Evolutionary conservation across 1,284 basidiomycete species (phyloP).

Genomic region (Taiwanofungus camphoratus): DNA sequence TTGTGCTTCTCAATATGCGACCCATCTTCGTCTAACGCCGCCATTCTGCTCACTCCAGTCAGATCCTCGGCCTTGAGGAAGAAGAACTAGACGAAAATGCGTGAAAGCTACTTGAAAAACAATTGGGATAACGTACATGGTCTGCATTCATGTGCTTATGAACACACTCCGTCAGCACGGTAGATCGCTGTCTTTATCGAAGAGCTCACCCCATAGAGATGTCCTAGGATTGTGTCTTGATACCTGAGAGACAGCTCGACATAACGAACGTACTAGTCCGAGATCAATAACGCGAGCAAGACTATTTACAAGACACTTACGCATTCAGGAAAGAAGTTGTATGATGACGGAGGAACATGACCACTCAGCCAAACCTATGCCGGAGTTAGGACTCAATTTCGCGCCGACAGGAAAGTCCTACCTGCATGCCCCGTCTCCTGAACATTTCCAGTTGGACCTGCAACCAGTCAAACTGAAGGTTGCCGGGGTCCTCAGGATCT

Average conservation of each 20-base stretch:
- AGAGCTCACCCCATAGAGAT: slow-evolving; percentile 74
- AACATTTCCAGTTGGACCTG: slow-evolving; percentile 78
- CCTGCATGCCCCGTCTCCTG: slow-evolving; percentile 75
- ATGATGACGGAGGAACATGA: slow-evolving; percentile 76
- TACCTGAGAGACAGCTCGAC: slow-evolving; percentile 77
- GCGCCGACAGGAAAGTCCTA: slow-evolving; percentile 21
- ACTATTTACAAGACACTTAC: slow-evolving; percentile 38
- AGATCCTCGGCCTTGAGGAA: slow-evolving; percentile 55
- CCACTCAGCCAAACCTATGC: slow-evolving; percentile 39
- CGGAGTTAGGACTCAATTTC: slow-evolving; percentile 1
- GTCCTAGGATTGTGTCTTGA: slow-evolving; percentile 89
- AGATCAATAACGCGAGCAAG: slow-evolving; percentile 9
- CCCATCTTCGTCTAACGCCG: no score
- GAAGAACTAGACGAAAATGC: slow-evolving; percentile 44
- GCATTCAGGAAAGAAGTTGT: slow-evolving; percentile 84
- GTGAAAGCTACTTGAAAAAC: neutral
- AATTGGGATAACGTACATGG: slow-evolving; percentile 43
- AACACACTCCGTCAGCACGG: slow-evolving; percentile 5
- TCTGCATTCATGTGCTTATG: slow-evolving; percentile 72
- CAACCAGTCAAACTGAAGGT: slow-evolving; percentile 86
- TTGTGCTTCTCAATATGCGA: slow-evolving; percentile 22
- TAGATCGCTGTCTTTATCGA: slow-evolving; percentile 7
- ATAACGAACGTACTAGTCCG: slow-evolving; percentile 68
- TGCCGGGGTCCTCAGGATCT: slow-evolving; percentile 70
- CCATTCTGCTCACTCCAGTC: slow-evolving; percentile 15